Conservation (phyloP, 768 basidiomycete species). For the Suillus subaureus region DNA sequence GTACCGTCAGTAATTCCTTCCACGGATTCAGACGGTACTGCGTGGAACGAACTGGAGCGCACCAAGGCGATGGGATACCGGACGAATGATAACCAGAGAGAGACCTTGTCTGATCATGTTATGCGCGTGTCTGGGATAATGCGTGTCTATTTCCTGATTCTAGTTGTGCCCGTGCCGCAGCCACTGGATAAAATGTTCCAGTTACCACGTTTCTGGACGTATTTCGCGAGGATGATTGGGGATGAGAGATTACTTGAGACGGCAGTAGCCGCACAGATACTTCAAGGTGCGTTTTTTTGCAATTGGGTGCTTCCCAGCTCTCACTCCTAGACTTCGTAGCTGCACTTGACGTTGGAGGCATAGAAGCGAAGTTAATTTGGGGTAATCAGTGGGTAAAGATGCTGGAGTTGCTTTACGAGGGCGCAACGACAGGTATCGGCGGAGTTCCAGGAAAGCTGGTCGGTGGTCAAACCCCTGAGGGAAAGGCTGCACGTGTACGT, state of each 20-base stretch:
- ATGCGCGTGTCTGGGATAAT: constrained; percentile 75
- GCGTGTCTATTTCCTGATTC: constrained; percentile 83
- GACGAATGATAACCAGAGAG: constrained; percentile 45
- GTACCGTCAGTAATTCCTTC: constrained; percentile 65
- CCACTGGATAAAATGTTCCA: constrained; percentile 59
- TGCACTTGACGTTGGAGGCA: constrained; percentile 71
- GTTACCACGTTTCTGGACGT: constrained; percentile 68
- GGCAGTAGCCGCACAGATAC: constrained; percentile 63
- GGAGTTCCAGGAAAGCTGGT: constrained; percentile 43
- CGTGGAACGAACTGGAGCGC: constrained; percentile 45
- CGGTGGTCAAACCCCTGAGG: constrained; percentile 63
- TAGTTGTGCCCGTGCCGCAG: constrained; percentile 40
- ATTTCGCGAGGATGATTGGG: constrained; percentile 64
- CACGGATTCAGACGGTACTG: constrained; percentile 49
- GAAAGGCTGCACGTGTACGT: constrained; percentile 63
- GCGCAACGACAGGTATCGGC: constrained; percentile 56
- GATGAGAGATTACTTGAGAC: constrained; percentile 53
- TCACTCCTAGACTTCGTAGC: constrained; percentile 40
- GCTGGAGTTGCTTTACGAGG: constrained; percentile 64
- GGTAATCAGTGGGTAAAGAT: constrained; percentile 82
- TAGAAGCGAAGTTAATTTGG: constrained; percentile 62
- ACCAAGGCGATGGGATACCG: constrained; percentile 62
- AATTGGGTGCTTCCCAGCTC: not conserved
- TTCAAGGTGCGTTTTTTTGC: constrained; percentile 56
- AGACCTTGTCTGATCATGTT: constrained; percentile 62